Evolutionary conservation across 2,329 filamentous ascomycete genomes (phyloP).

Genomic region (Colletotrichum euphorbiae): DNA sequence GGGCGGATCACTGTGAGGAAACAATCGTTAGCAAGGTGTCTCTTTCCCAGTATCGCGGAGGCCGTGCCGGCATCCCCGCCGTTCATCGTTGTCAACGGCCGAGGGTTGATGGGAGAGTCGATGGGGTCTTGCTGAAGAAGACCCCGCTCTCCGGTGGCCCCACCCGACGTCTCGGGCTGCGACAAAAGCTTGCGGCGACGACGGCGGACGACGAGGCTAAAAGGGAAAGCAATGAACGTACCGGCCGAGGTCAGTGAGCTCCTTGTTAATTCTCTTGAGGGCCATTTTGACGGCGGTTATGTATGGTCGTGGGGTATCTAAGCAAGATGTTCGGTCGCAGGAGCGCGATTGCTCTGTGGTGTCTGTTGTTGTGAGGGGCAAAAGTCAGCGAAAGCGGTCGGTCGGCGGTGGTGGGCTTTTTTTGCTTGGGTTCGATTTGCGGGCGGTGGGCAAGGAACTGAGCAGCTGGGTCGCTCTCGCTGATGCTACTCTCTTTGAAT

Average conservation of each 20-base stretch:
- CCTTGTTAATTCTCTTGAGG: slow-evolving; percentile 95
- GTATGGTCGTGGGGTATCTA: slow-evolving; percentile 42
- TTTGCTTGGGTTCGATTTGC: slow-evolving; percentile 12
- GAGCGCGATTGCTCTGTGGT: slow-evolving; percentile 33
- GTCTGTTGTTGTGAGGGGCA: slow-evolving; percentile 40
- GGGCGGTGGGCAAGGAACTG: slow-evolving; percentile 18
- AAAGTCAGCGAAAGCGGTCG: slow-evolving; percentile 40
- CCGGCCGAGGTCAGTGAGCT: slow-evolving; percentile 90
- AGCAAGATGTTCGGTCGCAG: slow-evolving; percentile 33
- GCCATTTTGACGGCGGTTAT: slow-evolving; percentile 69
- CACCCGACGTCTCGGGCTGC: slow-evolving; percentile 50
- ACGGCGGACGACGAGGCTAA: slow-evolving; percentile 34
- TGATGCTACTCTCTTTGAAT: slow-evolving; percentile 1
- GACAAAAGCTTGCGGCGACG: slow-evolving; percentile 32
- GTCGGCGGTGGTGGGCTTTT: slow-evolving; percentile 38
- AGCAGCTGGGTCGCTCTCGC: slow-evolving; percentile 15
- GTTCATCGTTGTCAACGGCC: slow-evolving; percentile 11
- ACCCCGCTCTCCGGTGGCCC: slow-evolving; percentile 52
- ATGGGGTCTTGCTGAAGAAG: slow-evolving; percentile 38
- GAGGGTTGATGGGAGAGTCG: slow-evolving; percentile 21
- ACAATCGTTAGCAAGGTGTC: slow-evolving; percentile 46
- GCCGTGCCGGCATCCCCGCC: background rate
- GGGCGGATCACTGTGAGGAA: slow-evolving; percentile 83
- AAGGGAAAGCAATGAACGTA: slow-evolving; percentile 54
- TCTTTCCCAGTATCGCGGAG: background rate